A percentile compares a stretch with the other conserved stretches of the same genome.
Evolutionary conservation across 225 moss, liverwort and hornwort species (phyloP).

Genomic region (Thuidium tamariscinum): DNA sequence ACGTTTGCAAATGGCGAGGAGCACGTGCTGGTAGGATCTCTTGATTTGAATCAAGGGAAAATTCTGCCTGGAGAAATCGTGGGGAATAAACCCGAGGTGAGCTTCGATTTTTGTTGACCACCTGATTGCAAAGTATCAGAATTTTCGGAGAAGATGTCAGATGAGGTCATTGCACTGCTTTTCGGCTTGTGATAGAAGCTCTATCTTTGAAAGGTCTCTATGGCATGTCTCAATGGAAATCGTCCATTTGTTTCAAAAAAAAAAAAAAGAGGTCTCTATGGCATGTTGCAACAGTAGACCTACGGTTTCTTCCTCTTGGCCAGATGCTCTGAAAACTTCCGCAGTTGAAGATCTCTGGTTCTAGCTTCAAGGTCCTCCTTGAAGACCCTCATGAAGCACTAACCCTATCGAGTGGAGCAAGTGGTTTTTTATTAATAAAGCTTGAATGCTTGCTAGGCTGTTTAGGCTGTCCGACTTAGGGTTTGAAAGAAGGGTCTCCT

Average conservation of each 20-base stretch:
- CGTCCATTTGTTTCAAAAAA: too few species aligned
- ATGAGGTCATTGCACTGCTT: not conserved
- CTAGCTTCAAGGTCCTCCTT: not conserved
- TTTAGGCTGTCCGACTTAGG: not conserved
- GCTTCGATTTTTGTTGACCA: not conserved
- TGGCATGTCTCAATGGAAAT: too few species aligned
- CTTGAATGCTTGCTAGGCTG: not conserved
- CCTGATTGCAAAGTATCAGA: not conserved
- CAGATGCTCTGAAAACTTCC: not conserved
- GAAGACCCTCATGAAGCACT: not conserved
- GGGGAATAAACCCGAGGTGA: constrained; percentile 30
- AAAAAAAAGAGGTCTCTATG: too few species aligned
- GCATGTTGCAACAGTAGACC: too few species aligned
- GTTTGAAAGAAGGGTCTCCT: not conserved
- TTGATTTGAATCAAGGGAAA: constrained; percentile 51
- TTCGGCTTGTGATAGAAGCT: not conserved
- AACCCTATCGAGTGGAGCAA: not conserved
- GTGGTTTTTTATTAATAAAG: not conserved
- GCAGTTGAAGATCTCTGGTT: not conserved
- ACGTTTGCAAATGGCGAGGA: constrained; percentile 18
- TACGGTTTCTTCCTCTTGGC: not conserved
- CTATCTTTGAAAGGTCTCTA: not conserved
- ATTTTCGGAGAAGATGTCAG: not conserved
- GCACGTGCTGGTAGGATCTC: constrained; percentile 48
- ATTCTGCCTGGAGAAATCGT: constrained; percentile 38